Evolutionary conservation across 2,329 filamentous ascomycete species (phyloP).

Genomic region (Diplodia intermedia): DNA sequence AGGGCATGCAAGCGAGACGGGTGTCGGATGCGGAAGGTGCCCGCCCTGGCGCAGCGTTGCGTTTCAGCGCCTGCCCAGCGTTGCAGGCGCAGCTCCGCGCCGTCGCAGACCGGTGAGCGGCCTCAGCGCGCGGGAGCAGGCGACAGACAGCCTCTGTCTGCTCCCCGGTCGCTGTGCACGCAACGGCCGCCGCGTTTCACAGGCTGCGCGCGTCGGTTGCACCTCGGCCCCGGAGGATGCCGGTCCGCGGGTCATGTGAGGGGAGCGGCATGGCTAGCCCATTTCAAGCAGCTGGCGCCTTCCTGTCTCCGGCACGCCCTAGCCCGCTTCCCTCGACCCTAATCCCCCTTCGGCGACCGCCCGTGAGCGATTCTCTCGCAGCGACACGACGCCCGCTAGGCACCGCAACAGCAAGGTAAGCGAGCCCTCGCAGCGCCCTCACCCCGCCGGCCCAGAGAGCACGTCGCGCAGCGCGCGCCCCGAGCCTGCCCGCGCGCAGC

Average conservation of each 20-base stretch:
- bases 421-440: conserved; percentile 21
- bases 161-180: not conserved
- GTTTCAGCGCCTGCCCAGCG: conserved; percentile 20
- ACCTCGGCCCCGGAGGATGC: conserved; percentile 17
- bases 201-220: conserved; percentile 18
- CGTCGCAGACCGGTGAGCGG: not conserved
- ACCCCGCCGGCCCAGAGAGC: conserved; percentile 16
- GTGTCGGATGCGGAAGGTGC: conserved; percentile 18
- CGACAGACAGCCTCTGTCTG: not conserved
- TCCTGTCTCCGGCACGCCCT: conserved; percentile 27
- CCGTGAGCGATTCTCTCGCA: conserved; percentile 17
- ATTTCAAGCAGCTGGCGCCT: conserved; percentile 16
- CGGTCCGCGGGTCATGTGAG: conserved; percentile 20
- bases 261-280: conserved; percentile 9
- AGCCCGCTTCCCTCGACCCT: conserved; percentile 30
- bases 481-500: conserved; percentile 28
- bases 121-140: conserved; percentile 7
- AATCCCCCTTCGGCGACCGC: conserved; percentile 26
- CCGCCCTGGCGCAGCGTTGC: conserved; percentile 9
- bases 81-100: not conserved
- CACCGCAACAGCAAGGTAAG: conserved; percentile 31
- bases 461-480: conserved; percentile 24
- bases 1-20: conserved; percentile 23
- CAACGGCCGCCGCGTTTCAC: conserved; percentile 24
- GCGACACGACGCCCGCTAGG: conserved; percentile 26